A percentile compares a stretch with the other conserved stretches of the same genome.
phyloP scores from a whole-genome alignment of 164 flowering plant genomes.

The Akebia trifoliata region DNA sequence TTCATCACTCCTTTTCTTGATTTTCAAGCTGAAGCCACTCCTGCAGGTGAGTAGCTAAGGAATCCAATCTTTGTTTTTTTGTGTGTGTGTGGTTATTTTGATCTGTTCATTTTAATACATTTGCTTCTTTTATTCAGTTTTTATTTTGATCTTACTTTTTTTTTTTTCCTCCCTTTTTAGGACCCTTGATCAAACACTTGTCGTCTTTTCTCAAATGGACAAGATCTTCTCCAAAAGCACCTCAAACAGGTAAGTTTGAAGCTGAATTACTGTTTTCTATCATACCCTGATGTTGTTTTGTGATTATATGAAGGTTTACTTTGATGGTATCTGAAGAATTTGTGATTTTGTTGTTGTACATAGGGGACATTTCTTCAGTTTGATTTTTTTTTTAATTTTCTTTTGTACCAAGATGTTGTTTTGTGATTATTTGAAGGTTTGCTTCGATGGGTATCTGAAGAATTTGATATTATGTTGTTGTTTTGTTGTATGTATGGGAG shows the following conservation, averaged over 20 bases:
- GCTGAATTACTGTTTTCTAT: not conserved
- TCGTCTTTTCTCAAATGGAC: slow-evolving; percentile 76
- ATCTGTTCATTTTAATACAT: slow-evolving; percentile 16
- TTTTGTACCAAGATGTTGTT: too few relatives aligned
- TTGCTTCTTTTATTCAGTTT: slow-evolving; percentile 3
- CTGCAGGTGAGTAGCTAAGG: slow-evolving; percentile 39
- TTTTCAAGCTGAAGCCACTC: slow-evolving; percentile 66
- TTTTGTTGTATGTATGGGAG: not conserved
- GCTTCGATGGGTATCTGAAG: slow-evolving; percentile 1
- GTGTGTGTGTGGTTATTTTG: slow-evolving; percentile 1
- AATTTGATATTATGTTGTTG: not conserved
- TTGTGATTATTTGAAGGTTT: not conserved
- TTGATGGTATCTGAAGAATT: slow-evolving; percentile 1
- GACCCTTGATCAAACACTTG: slow-evolving; percentile 67
- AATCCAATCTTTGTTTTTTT: slow-evolving; percentile 3
- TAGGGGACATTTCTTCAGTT: slow-evolving; percentile 18
- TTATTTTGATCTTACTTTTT: slow-evolving; percentile 3
- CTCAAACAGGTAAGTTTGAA: slow-evolving; percentile 54
- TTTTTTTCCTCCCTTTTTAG: too few relatives aligned
- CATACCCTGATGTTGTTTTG: slow-evolving; percentile 16
- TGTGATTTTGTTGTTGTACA: not conserved
- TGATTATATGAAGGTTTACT: slow-evolving; percentile 8
- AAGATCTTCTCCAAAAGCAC: slow-evolving; percentile 54
- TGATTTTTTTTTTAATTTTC: not conserved
- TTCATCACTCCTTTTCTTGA: slow-evolving; percentile 22